Evolutionary conservation across 495 filamentous ascomycete species (phyloP).

Genomic region (Trypethelium eluteriae): DNA sequence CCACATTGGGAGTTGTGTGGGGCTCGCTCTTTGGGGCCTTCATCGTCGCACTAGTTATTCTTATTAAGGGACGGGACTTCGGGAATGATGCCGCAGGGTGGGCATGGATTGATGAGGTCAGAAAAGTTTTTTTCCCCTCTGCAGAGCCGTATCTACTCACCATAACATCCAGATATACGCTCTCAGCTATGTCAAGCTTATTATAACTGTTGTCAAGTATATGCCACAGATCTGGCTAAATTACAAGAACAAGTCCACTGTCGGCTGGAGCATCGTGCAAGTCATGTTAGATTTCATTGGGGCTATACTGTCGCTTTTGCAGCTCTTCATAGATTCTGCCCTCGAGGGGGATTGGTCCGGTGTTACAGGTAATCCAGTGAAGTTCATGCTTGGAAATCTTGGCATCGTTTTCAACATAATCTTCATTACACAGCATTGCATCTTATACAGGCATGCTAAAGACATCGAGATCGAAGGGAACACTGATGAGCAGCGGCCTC

Average conservation of each 20-base stretch:
- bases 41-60: conserved; percentile 46
- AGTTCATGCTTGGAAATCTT: conserved; percentile 75
- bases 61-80: conserved; percentile 45
- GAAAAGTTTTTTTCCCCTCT: not conserved
- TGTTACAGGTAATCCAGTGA: conserved; percentile 83
- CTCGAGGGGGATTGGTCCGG: conserved; percentile 83
- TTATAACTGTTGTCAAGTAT: conserved; percentile 85
- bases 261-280: conserved; percentile 78
- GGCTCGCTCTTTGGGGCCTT: conserved; percentile 55
- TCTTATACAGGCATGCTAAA: conserved; percentile 48
- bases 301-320: conserved; percentile 71
- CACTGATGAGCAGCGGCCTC: not conserved
- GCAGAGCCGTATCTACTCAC: not conserved
- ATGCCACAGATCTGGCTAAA: conserved; percentile 79
- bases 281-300: conserved; percentile 80
- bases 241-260: conserved; percentile 70
- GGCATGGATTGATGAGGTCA: conserved; percentile 75
- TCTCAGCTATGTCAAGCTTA: conserved; percentile 78
- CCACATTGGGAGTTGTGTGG: conserved; percentile 58
- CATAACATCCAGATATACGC: conserved; percentile 57
- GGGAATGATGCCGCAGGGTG: conserved; percentile 49
- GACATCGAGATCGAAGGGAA: conserved; percentile 1
- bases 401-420: conserved; percentile 78
- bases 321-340: conserved; percentile 76
- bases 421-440: conserved; percentile 82